phyloP scores from a whole-genome alignment of 148 eudicot genomes.

The Chenopodium formosanum region DNA sequence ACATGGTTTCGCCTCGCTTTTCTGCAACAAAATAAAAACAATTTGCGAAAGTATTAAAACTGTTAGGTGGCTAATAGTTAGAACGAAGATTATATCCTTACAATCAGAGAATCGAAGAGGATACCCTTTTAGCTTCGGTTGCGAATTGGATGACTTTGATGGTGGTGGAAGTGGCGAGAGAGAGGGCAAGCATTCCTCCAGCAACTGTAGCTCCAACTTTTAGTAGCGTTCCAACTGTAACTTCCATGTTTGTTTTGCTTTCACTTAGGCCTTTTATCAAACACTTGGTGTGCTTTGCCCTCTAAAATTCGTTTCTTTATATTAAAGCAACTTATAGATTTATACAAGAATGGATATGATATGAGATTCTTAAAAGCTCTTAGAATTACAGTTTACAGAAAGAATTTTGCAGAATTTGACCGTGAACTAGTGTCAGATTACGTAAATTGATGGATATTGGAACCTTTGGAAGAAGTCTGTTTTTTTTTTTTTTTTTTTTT shows the following conservation, averaged over 20 bases:
- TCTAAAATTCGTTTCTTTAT: too few relatives aligned
- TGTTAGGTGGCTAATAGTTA: not conserved
- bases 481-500: too few relatives aligned
- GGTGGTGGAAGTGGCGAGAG: slow-evolving; percentile 36
- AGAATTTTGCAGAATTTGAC: too few relatives aligned
- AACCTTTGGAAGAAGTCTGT: too few relatives aligned
- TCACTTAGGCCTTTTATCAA: not conserved
- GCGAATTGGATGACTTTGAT: slow-evolving; percentile 29
- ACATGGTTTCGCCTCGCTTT: slow-evolving; percentile 42
- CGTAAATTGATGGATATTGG: too few relatives aligned
- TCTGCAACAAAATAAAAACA: slow-evolving; percentile 22
- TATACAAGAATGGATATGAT: too few relatives aligned
- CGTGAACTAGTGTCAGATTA: too few relatives aligned
- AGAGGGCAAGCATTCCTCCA: slow-evolving; percentile 38
- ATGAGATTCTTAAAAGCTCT: too few relatives aligned
- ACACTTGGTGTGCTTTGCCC: not conserved
- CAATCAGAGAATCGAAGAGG: not conserved
- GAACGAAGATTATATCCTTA: not conserved
- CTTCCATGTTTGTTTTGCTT: slow-evolving; percentile 18
- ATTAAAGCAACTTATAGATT: too few relatives aligned
- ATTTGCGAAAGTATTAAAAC: not conserved
- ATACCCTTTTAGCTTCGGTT: slow-evolving; percentile 28
- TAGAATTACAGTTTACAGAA: too few relatives aligned
- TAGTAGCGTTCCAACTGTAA: slow-evolving; percentile 28
- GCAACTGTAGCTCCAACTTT: slow-evolving; percentile 29